Conservation (phyloP, 805 yeast species). For the Metschnikowia peoriensis region DNA sequence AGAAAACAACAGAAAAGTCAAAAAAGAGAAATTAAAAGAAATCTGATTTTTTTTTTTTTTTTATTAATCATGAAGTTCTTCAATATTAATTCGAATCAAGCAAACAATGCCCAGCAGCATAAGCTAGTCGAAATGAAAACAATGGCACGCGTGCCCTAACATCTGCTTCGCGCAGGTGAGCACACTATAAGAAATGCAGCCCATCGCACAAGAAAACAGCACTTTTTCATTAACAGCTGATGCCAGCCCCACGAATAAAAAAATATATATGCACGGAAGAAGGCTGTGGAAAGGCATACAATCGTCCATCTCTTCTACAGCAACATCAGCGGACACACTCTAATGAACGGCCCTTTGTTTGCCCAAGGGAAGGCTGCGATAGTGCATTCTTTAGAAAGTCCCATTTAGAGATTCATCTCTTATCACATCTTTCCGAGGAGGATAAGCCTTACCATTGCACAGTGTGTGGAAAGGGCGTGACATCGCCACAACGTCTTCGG, state of each 20-base stretch:
- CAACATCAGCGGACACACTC: slow-evolving; percentile 82
- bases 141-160: no score
- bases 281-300: slow-evolving; percentile 73
- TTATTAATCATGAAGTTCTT: no score
- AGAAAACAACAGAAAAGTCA: no score
- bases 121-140: no score
- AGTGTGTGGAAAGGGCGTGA: slow-evolving; percentile 78
- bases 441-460: slow-evolving; percentile 73
- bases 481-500: slow-evolving; percentile 73
- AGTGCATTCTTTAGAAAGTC: slow-evolving; percentile 72
- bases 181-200: no score
- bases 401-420: slow-evolving; percentile 71
- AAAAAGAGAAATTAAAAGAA: no score
- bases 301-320: slow-evolving; percentile 76
- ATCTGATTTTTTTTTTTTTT: no score
- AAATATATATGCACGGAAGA: slow-evolving; percentile 59
- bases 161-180: no score
- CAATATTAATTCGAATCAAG: no score
- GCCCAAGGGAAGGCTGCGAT: slow-evolving; percentile 56
- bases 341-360: slow-evolving; percentile 71
- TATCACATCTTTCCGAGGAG: slow-evolving; percentile 54
- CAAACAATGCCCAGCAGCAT: no score
- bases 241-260: slow-evolving; percentile 46
- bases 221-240: not conserved
- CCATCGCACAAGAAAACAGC: not conserved